Evolutionary conservation across 352 stramenopile species (phyloP), one percentile per base, ranked within the genome.

Genomic region (Globisporangium irregulare): DNA sequence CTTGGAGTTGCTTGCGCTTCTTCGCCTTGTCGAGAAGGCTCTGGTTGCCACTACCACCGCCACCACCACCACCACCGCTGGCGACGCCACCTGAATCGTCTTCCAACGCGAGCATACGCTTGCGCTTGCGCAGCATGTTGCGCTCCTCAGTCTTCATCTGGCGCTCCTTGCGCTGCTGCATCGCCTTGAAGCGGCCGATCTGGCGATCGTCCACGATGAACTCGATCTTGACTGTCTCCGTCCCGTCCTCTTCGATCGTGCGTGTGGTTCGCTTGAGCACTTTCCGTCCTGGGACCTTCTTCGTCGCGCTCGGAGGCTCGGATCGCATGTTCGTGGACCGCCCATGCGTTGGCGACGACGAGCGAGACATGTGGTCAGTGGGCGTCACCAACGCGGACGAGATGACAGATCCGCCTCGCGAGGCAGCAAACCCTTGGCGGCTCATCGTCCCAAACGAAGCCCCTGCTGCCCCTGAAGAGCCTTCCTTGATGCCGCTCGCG

Each of bases 181-280:
- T 87, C n/a, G 86, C 86, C 36, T 80, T 81, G 62, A 90, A 94
- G 46, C 78, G 81, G 4, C 81, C 84, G 29, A 94, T 79, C 34
- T 84, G 78, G 48, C 81, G 82, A 5, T 91, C 81, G 70, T 94
- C 85, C 9, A 92, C 80, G 41, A 94, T 84, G 64, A 93, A 94
- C 59, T 94, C 82, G 46, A 94, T 86, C 7, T 80, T 81, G 25
- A 93, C 82, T 0, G 72, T 86, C 77, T 94, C 87, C 4, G 79
- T 90, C 3, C 87, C 85, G 63, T 94, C 85, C 57, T 94, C 87
- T 69, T 92, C 84, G 66, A 94, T 90, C 6, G 79, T 90, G 7
- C 86, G 84, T 8, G 86, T 84, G 36, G 84, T 88, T 14, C 84
- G 80, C 72, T 93, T 95, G 2, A 95, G 56, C 20, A 91, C 87